Evolutionary conservation across 2,329 filamentous ascomycete genomes (phyloP).

Genomic region (Teratosphaeria nubilosa): DNA sequence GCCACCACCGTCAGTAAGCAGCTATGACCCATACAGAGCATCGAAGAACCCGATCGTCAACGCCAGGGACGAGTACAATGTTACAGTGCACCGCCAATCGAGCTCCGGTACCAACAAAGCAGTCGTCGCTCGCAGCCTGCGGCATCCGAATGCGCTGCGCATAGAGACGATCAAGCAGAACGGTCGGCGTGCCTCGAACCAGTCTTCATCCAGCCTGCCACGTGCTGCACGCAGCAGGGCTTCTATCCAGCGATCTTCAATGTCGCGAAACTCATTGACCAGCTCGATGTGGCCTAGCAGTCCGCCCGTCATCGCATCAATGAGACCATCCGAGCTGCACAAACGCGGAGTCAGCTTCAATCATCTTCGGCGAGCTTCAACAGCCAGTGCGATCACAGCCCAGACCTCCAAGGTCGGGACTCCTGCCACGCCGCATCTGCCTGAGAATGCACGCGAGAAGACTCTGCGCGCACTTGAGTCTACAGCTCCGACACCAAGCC

Average conservation of each 20-base stretch:
- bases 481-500: constrained; percentile 18
- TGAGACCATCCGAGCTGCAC: constrained; percentile 42
- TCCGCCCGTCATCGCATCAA: constrained; percentile 34
- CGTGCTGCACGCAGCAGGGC: constrained; percentile 22
- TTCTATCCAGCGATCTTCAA: constrained; percentile 25
- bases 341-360: constrained; percentile 55
- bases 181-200: constrained; percentile 13
- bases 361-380: constrained; percentile 41
- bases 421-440: constrained; percentile 18
- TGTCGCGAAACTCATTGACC: constrained; percentile 32
- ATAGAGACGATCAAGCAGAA: constrained; percentile 27
- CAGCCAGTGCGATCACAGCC: constrained; percentile 29
- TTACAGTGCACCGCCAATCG: constrained; percentile 53
- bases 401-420: constrained; percentile 16
- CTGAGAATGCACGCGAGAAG: constrained; percentile 15
- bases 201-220: constrained; percentile 26
- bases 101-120: constrained; percentile 28
- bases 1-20: constrained; percentile 41
- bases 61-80: constrained; percentile 51
- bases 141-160: constrained; percentile 34
- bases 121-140: constrained; percentile 26
- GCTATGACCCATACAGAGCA: constrained; percentile 77
- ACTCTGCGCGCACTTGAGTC: constrained; percentile 9
- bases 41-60: constrained; percentile 45
- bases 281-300: constrained; percentile 40